Conservation (phyloP, 306 rosid species). For the Dicorynia guianensis region DNA sequence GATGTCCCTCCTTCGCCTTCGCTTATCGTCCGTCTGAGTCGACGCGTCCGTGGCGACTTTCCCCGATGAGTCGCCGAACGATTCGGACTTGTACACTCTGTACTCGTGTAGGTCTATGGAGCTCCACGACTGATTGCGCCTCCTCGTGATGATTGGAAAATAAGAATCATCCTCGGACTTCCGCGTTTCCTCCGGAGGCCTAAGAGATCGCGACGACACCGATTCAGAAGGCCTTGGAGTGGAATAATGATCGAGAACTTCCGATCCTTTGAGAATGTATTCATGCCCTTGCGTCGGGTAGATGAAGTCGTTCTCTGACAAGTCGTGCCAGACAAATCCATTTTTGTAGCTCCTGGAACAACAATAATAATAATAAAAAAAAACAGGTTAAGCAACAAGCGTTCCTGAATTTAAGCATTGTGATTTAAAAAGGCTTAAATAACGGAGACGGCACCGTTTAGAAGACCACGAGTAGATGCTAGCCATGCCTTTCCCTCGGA, state of each 20-base stretch:
- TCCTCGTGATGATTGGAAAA: conserved; percentile 56
- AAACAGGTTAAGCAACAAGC: neutral
- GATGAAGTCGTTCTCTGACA: conserved; percentile 87
- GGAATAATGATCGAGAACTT: conserved; percentile 59
- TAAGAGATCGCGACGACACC: conserved; percentile 60
- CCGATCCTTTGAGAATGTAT: conserved; percentile 93
- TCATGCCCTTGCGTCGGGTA: conserved; percentile 89
- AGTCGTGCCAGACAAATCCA: conserved; percentile 97
- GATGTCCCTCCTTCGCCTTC: conserved; percentile 62
- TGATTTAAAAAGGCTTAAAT: neutral
- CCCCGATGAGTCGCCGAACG: conserved; percentile 70
- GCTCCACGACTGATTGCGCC: conserved; percentile 94
- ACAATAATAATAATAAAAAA: neutral
- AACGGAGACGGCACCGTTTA: conserved; percentile 61
- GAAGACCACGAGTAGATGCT: conserved; percentile 89
- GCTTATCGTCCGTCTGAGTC: conserved; percentile 91
- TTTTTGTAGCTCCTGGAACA: conserved; percentile 76
- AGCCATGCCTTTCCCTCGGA: conserved; percentile 90
- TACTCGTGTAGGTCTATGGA: conserved; percentile 83
- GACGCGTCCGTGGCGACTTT: conserved; percentile 82
- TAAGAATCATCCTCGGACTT: conserved; percentile 64
- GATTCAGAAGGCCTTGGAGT: conserved; percentile 41
- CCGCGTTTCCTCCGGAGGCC: conserved; percentile 51
- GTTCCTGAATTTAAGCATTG: neutral
- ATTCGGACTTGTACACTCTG: conserved; percentile 86